These are phyloP conservation scores for Croton setiger DNA, from an alignment of 441 rosid genomes.

Conservation along the genomic window DNA sequence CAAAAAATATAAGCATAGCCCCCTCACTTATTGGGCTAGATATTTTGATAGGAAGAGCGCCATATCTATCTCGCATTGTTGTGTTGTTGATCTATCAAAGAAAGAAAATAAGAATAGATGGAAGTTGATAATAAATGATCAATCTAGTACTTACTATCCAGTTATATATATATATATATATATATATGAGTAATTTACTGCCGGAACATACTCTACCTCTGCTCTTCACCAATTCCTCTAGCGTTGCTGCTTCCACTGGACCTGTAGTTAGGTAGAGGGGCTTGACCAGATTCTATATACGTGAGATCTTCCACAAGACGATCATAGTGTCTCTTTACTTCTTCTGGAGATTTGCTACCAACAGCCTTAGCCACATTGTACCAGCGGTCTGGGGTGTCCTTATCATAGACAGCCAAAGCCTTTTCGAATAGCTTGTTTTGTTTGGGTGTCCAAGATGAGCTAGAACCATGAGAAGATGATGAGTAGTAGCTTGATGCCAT, in stretches of 20 bases:
- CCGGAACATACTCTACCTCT: slow-evolving; percentile 42
- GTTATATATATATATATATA: no score
- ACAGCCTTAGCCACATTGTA: slow-evolving; percentile 83
- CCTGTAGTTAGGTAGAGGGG: slow-evolving; percentile 67
- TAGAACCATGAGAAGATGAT: slow-evolving; percentile 43
- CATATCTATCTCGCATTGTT: background rate
- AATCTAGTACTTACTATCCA: background rate
- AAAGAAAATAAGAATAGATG: background rate
- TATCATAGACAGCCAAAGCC: slow-evolving; percentile 60
- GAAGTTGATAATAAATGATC: background rate
- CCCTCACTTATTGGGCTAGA: background rate
- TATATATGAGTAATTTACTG: background rate
- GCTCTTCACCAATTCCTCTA: slow-evolving; percentile 39
- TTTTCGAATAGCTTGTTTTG: slow-evolving; percentile 91
- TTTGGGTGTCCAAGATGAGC: slow-evolving; percentile 73
- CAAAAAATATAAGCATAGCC: background rate
- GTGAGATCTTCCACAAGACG: slow-evolving; percentile 69
- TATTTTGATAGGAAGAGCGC: background rate
- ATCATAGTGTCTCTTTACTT: slow-evolving; percentile 84
- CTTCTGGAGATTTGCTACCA: slow-evolving; percentile 75
- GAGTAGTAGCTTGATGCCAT: slow-evolving; percentile 57
- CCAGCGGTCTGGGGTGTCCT: slow-evolving; percentile 72
- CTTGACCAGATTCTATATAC: slow-evolving; percentile 78
- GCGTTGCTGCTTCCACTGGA: slow-evolving; percentile 33
- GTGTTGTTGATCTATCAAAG: background rate